These are phyloP conservation scores for Cryptomeria japonica DNA, from an alignment of 75 land plant species.

Conservation along the genomic window DNA sequence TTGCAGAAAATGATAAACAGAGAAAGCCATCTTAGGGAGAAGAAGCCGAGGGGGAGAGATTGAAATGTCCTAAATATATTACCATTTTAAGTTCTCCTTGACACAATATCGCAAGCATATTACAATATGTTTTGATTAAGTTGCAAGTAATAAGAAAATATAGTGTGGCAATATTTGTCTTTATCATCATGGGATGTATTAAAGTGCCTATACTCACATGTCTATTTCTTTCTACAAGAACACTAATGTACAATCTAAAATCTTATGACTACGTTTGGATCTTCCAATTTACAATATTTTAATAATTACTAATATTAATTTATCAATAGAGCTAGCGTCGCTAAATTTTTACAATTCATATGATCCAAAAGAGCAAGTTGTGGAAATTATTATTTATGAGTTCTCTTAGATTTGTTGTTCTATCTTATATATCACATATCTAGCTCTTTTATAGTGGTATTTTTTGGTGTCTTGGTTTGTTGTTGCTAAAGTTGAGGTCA, in stretches of 20 bases:
- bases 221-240: neutral
- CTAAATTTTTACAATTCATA: neutral
- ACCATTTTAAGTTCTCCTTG: neutral
- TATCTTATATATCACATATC: neutral
- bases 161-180: neutral
- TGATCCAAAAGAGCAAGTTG: neutral
- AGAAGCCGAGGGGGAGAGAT: no score
- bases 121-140: neutral
- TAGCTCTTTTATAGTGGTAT: neutral
- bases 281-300: neutral
- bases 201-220: neutral
- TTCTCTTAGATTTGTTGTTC: neutral
- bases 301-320: neutral
- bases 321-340: neutral
- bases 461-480: neutral
- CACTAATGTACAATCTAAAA: neutral
- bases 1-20: no score
- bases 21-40: no score
- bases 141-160: neutral
- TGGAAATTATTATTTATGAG: neutral
- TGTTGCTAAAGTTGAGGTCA: neutral
- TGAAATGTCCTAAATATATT: no score
- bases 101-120: neutral
- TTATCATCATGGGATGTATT: neutral
- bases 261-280: neutral